Base-by-base conservation (phyloP, 768 basidiomycete species). In the Pleurotus sapidus region DNA sequence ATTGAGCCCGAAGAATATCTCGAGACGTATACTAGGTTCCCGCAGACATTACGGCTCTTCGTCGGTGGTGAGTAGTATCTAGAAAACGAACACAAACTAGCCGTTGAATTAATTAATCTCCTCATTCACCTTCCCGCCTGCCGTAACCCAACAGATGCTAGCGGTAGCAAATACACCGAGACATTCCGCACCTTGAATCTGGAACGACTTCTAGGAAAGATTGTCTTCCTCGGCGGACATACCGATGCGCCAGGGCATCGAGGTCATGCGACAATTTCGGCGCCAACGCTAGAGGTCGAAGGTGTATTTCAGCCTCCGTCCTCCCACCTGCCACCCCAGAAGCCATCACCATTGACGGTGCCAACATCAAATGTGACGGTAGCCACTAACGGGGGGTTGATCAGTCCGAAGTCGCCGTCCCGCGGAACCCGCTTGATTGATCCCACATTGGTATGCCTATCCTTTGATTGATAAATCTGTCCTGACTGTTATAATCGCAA, bases 21-120 rank as follows among this genome's bases (percentile, higher is more conserved):
- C 46, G 80, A 87, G 67, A 87, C 86, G 12, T 90, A 82, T 68
- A 77, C 80, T 49, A 80, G 83, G 59, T 85, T 91, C 65, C 86
- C 89, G 8, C 89, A 91, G 66, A 91, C 88, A 6, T 72, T 88
- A 42, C 82, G 84, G 49, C 73, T 92, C 27, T 91, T 90, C 71
- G 80, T 91, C 67, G 86, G 82, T 55, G 87, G 89, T 86, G 63
- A 67, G 77, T 64, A 18, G 20, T 40, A 9, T 45, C 43, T 34
- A 15, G 20, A 20, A 20, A 20, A 20, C 3, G 20, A 20, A 20
- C 20, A 12, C 48, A 17, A 23, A 17, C 11, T n/a, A 8, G 7
- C 30, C 30, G 12, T 46, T 38, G 2, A 18, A 39, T 43, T 23
- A 17, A 46, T 17, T 40, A 5, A 2, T 55, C 55, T 48, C 58